Conservation (phyloP, 495 filamentous ascomycete species). For the Bombardia bombarda region DNA sequence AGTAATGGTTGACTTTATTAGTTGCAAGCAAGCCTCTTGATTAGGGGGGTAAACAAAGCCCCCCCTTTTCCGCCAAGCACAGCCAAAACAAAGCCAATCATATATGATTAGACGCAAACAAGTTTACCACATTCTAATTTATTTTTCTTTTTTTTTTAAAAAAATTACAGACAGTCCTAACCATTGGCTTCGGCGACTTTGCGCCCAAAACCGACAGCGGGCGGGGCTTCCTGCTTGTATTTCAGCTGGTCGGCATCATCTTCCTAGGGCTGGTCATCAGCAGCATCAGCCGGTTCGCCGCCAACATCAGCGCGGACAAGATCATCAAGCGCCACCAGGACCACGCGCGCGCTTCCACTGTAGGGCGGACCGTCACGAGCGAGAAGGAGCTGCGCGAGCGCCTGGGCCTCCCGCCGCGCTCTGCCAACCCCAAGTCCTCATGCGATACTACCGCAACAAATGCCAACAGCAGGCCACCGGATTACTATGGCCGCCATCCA, state of each 20-base stretch:
- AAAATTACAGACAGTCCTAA: conserved; percentile 41
- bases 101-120: not conserved
- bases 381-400: conserved; percentile 34
- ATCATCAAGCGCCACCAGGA: conserved; percentile 58
- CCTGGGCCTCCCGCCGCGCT: conserved; percentile 29
- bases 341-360: conserved; percentile 46
- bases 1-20: not conserved
- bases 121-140: no score
- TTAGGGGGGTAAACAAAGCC: not conserved
- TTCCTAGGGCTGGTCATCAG: conserved; percentile 68
- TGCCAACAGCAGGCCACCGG: not conserved
- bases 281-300: conserved; percentile 57
- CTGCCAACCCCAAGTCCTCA: no score
- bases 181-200: conserved; percentile 64
- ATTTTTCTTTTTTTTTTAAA: not conserved
- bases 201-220: conserved; percentile 36
- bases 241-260: conserved; percentile 65
- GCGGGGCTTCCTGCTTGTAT: conserved; percentile 59
- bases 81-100: not conserved
- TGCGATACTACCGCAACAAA: not conserved
- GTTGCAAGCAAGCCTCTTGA: not conserved
- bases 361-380: conserved; percentile 45
- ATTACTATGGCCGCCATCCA: conserved; percentile 6
- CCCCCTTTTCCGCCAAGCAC: not conserved
- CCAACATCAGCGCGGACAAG: conserved; percentile 56